These are phyloP conservation scores for Termitomyces sp. DNA, from an alignment of 768 basidiomycete species.

Conservation along the genomic window DNA sequence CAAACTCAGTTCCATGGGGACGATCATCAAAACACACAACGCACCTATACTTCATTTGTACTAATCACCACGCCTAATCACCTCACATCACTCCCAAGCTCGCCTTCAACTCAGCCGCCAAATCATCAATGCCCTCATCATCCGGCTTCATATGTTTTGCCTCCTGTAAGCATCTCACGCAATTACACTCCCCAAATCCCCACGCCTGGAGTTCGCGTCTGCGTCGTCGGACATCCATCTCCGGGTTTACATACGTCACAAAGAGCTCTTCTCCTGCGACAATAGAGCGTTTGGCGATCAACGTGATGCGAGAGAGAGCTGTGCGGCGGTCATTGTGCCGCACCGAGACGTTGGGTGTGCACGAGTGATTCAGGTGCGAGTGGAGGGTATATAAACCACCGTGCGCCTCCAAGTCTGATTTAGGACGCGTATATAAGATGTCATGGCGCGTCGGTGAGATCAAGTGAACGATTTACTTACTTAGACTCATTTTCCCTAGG, in stretches of 20 bases:
- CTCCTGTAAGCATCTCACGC: constrained; percentile 64
- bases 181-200: constrained; percentile 72
- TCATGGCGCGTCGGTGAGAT: constrained; percentile 4
- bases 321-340: constrained; percentile 69
- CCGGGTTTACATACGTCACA: constrained; percentile 76
- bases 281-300: constrained; percentile 64
- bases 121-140: constrained; percentile 32
- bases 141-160: constrained; percentile 31
- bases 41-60: neutral
- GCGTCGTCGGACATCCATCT: constrained; percentile 39
- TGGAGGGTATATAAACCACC: constrained; percentile 84
- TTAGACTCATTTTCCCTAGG: constrained; percentile 75
- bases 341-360: constrained; percentile 73
- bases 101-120: constrained; percentile 59
- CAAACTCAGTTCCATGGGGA: neutral
- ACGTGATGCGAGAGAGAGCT: constrained; percentile 67
- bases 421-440: neutral
- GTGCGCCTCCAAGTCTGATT: constrained; percentile 72
- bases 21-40: neutral
- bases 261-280: constrained; percentile 67
- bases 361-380: constrained; percentile 85
- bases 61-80: neutral
- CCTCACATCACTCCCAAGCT: constrained; percentile 50
- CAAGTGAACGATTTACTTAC: constrained; percentile 36
- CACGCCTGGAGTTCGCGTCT: constrained; percentile 55